Base-by-base conservation (phyloP, 192 early-diverging fungal species). In the Rhizoclosmatium sp. region DNA sequence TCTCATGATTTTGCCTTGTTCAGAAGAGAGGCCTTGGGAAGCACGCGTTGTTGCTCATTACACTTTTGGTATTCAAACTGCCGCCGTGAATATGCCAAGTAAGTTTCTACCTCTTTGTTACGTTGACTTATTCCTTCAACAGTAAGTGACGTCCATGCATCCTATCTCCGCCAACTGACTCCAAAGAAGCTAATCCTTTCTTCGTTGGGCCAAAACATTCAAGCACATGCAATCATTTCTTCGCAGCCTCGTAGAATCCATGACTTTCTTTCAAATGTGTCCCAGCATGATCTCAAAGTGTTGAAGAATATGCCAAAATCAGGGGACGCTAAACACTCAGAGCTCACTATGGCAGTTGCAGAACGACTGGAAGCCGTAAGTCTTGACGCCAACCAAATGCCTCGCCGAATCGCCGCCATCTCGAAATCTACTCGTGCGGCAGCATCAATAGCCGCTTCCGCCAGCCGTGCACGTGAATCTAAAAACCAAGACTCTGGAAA, bases 51-150 rank as follows among this genome's bases (percentile, higher is more conserved):
- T 76, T 10, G 75, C 75, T 5, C 75, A 76, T 67, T 76, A 66
- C 75, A 66, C 64, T 16, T 76, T 76, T 67, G 75, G 75, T 39
- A 76, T 62, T 7, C 59, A 66, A 46, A 44, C 62, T 47, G 75
- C 64, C 10, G 75, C 75, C 5, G 45, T 76, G 39, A 76, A 76
- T 41, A 69, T 76, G 64, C 75, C 75, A 14, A 76, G 75, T 76
- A 66, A 4, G 46, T 3, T 56, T 59, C 45, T 2, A 51, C 48
- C 65, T 49, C 16, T 19, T 14, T 47, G 39, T 47, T n/a, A 19
- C 16, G 3, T 69, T 16, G 41, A 47, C 47, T 19, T 21, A 19
- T 45, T 3, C 19, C 65, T 66, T 71, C 0, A 3, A 67, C 21
- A 76, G 75, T 76, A n/a, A 44, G 39, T 10, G 60, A 60, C 64